A percentile compares a stretch with the other conserved stretches of the same genome.
phyloP scores from a whole-genome alignment of 2,329 filamentous ascomycete genomes.

The Nemania sp. region DNA sequence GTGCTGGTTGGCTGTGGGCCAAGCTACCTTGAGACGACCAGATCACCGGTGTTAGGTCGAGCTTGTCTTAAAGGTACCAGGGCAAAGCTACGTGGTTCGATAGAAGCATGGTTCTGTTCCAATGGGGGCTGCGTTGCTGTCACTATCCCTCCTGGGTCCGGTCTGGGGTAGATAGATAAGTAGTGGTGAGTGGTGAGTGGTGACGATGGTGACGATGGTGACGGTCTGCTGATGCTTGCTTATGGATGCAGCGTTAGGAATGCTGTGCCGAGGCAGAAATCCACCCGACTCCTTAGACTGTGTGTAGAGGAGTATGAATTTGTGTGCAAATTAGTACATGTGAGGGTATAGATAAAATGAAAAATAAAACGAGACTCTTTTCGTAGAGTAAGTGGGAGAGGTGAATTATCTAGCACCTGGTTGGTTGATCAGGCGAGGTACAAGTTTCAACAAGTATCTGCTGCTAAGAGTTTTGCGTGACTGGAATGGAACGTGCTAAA shows the following conservation, averaged over 20 bases:
- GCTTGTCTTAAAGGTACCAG: conserved; percentile 1
- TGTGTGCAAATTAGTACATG: not conserved
- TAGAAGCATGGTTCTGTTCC: conserved; percentile 6
- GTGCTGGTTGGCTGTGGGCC: no score
- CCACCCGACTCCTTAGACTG: not conserved
- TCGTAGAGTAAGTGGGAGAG: not conserved
- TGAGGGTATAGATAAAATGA: not conserved
- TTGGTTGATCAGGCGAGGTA: no score
- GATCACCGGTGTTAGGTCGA: not conserved
- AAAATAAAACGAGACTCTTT: not conserved
- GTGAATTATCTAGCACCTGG: not conserved
- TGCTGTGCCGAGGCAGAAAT: not conserved
- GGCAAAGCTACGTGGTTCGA: conserved; percentile 2
- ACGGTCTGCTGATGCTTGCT: not conserved
- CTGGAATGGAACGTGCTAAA: not conserved
- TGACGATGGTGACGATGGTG: not conserved
- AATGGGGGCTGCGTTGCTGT: not conserved
- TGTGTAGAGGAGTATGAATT: not conserved
- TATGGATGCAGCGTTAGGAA: not conserved
- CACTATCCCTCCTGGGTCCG: not conserved
- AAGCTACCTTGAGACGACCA: not conserved
- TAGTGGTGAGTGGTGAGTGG: no score
- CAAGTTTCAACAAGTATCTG: no score
- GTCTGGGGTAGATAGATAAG: not conserved
- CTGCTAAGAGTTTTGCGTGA: not conserved